Evolutionary conservation across 495 filamentous ascomycete species (phyloP).

Genomic region (Pseudomonodictys pantanalensis): DNA sequence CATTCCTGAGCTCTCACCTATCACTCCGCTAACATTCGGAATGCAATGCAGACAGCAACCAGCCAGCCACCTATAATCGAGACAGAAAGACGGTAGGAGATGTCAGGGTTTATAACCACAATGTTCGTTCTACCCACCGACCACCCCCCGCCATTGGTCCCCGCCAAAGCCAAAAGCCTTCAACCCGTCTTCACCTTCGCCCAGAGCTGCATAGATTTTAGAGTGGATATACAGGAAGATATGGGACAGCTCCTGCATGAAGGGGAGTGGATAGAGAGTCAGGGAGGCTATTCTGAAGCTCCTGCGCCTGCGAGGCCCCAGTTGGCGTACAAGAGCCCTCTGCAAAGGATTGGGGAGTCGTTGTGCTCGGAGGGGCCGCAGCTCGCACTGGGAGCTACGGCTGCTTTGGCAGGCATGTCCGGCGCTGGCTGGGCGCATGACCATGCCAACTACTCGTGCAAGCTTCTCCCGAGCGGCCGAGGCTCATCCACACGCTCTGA

Average conservation of each 20-base stretch:
- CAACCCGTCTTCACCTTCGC: constrained; percentile 40
- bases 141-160: constrained; percentile 37
- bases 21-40: constrained; percentile 38
- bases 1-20: constrained; percentile 18
- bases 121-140: constrained; percentile 58
- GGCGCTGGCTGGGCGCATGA: neutral
- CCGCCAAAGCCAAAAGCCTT: constrained; percentile 38
- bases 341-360: constrained; percentile 25
- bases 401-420: neutral
- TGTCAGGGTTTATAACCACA: constrained; percentile 69
- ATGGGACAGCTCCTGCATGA: neutral
- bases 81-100: constrained; percentile 35
- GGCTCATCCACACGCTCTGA: constrained; percentile 8
- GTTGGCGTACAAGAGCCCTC: constrained; percentile 27
- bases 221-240: constrained; percentile 3
- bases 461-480: constrained; percentile 19
- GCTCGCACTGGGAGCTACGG: neutral
- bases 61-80: constrained; percentile 8
- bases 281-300: neutral
- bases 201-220: constrained; percentile 36
- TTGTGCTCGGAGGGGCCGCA: constrained; percentile 7
- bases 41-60: constrained; percentile 23
- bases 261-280: neutral
- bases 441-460: constrained; percentile 29
- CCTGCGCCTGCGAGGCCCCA: constrained; percentile 12